phyloP scores from a whole-genome alignment of 306 rosid species.

The Gastrolobium bilobum region DNA sequence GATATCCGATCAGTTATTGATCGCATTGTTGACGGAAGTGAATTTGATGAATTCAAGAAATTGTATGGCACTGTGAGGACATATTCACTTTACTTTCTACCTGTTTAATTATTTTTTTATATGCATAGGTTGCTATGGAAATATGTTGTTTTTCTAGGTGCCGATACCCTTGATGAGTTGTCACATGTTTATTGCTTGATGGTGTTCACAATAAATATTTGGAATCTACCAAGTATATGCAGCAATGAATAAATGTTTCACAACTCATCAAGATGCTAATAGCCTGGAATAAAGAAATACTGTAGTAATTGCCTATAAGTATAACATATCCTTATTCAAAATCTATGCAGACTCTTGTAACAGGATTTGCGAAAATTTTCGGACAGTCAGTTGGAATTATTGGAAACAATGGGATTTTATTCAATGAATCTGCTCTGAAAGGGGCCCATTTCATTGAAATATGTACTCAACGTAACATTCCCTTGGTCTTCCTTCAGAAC shows the following conservation, averaged over 20 bases:
- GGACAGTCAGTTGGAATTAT: slow-evolving; percentile 98
- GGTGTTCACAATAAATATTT: slow-evolving; percentile 33
- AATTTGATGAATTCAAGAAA: slow-evolving; percentile 98
- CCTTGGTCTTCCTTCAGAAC: slow-evolving; percentile 96
- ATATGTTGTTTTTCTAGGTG: neutral
- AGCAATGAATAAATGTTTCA: slow-evolving; percentile 4
- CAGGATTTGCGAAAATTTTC: slow-evolving; percentile 89
- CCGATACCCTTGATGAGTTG: slow-evolving; percentile 19
- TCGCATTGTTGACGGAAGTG: slow-evolving; percentile 94
- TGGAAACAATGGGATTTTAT: slow-evolving; percentile 93
- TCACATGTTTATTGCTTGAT: slow-evolving; percentile 36
- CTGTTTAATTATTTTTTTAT: slow-evolving; percentile 27
- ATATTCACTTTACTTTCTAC: slow-evolving; percentile 52
- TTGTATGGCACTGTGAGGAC: slow-evolving; percentile 95
- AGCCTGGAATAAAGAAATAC: slow-evolving; percentile 22
- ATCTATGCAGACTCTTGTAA: slow-evolving; percentile 89
- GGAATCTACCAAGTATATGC: slow-evolving; percentile 25
- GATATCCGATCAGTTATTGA: slow-evolving; percentile 90
- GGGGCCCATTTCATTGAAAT: slow-evolving; percentile 97
- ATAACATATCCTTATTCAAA: slow-evolving; percentile 12
- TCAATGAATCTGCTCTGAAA: slow-evolving; percentile 93
- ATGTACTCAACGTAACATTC: slow-evolving; percentile 87
- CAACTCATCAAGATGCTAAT: slow-evolving; percentile 19
- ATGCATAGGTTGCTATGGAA: neutral
- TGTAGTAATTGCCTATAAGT: neutral